Conservation (phyloP, 495 filamentous ascomycete genomes). For the Aspergillus olivimuriae region DNA sequence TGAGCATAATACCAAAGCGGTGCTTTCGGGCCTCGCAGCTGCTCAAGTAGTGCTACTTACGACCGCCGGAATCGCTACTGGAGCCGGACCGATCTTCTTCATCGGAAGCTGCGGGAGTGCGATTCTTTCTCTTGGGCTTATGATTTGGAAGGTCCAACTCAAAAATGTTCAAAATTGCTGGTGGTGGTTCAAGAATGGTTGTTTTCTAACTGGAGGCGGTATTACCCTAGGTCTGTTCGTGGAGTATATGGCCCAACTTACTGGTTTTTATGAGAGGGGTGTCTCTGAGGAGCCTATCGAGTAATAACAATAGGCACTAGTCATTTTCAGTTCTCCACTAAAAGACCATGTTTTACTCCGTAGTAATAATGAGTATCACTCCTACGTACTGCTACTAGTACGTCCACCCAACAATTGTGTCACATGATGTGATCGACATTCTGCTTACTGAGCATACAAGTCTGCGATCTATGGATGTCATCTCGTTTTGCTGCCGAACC, state of each 20-base stretch:
- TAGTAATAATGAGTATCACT: no score
- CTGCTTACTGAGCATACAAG: no score
- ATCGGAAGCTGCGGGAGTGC: slow-evolving; percentile 80
- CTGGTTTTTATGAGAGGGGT: slow-evolving; percentile 23
- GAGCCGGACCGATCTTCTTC: slow-evolving; percentile 81
- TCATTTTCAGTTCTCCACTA: no score
- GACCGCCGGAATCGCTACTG: slow-evolving; percentile 64
- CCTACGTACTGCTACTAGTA: no score
- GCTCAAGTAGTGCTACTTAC: slow-evolving; percentile 75
- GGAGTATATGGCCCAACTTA: slow-evolving; percentile 49
- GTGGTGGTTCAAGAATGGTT: slow-evolving; percentile 91
- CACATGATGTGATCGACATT: no score
- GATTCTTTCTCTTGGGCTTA: slow-evolving; percentile 63
- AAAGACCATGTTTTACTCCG: no score
- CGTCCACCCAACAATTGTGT: no score
- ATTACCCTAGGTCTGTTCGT: slow-evolving; percentile 56
- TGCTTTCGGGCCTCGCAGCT: slow-evolving; percentile 69
- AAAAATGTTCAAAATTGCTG: slow-evolving; percentile 83
- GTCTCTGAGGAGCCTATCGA: no score
- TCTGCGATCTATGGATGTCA: no score
- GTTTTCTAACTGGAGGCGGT: slow-evolving; percentile 61
- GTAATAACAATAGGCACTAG: no score
- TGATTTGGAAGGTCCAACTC: slow-evolving; percentile 85
- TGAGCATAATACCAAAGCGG: slow-evolving; percentile 77
- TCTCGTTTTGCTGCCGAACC: no score